A percentile compares a stretch with the other conserved stretches of the same genome.
phyloP scores from a whole-genome alignment of 116 monocot genomes.

The Papilionanthe hybrid region DNA sequence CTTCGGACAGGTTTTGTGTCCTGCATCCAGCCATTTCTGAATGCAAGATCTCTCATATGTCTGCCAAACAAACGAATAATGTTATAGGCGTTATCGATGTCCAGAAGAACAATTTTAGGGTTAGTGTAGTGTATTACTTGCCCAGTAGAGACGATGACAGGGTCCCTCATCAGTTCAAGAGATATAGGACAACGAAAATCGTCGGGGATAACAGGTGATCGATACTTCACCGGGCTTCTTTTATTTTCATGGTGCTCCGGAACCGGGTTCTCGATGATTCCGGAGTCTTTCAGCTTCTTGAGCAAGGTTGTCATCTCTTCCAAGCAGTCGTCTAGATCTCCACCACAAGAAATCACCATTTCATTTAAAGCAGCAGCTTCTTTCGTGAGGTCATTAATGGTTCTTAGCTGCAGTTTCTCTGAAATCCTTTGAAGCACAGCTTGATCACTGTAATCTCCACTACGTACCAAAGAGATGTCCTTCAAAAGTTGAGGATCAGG shows the following conservation, averaged over 20 bases:
- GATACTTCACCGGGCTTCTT: constrained; percentile 30
- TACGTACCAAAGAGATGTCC: constrained; percentile 34
- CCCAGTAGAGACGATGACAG: constrained; percentile 91
- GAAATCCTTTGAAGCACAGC: constrained; percentile 51
- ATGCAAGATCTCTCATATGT: constrained; percentile 92
- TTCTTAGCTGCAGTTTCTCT: constrained; percentile 67
- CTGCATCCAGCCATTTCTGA: constrained; percentile 87
- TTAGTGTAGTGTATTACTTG: constrained; percentile 41
- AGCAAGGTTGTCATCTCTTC: constrained; percentile 57
- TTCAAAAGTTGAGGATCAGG: constrained; percentile 42
- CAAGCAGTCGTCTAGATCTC: constrained; percentile 30
- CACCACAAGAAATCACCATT: constrained; percentile 50
- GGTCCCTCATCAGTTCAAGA: constrained; percentile 92
- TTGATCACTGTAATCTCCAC: constrained; percentile 30
- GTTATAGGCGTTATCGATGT: not conserved
- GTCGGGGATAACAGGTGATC: constrained; percentile 85
- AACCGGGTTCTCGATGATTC: constrained; percentile 30
- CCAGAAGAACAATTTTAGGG: not conserved
- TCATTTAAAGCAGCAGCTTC: constrained; percentile 70
- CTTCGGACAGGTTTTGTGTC: constrained; percentile 88
- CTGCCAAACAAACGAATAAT: constrained; percentile 26
- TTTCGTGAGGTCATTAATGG: constrained; percentile 61
- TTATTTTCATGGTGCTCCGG: constrained; percentile 26
- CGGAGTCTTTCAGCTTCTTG: constrained; percentile 55
- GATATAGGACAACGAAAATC: constrained; percentile 95